Evolutionary conservation across 192 early-diverging fungal genomes (phyloP), one percentile per base, ranked within the genome.

Genomic region (Coemansia sp.): DNA sequence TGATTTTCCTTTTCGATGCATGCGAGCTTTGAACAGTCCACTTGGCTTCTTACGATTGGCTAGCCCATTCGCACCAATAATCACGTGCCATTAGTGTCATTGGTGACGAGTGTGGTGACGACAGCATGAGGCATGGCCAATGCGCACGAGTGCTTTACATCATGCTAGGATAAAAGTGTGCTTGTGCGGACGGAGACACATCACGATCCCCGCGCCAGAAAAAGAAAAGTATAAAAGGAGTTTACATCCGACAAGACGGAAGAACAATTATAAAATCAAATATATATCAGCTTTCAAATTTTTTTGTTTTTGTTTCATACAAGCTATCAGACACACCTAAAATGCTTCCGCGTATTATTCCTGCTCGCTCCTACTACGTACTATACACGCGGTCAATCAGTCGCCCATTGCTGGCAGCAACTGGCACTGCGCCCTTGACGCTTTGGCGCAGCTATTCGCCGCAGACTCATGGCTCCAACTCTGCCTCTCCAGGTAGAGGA

Each of bases 21-120:
- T 28, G 28, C 28, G 16, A 52, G 23, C 26, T 52, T 55, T 59
- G 50, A 9, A 38, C 33, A 46, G 30, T 55, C 49, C 67, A 71
- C 77, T 61, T 79, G 73, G 72, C 73, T 58, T 26, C 16, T 19
- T 53, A 39, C 57, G 53, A 79, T 79, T 79, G 77, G 77, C 69
- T 65, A 30, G 23, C 14, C 37, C 43, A 32, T 14, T n/a, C 9
- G 19, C 1, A 63, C 60, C 33, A 33, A 32, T 1, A n/a, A 26
- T 62, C 68, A 69, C 42, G 68, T 69, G 68, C 37, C 26, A 8
- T 35, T 17, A 17, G 55, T 32, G 14, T 58, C 14, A 58, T 58
- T 58, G 55, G 55, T 6, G 55, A 6, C 55, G 33, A 14, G 53
- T 30, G 53, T 11, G n/a, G 55, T 58, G 55, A 58, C 55, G 55